phyloP scores from a whole-genome alignment of 2,329 filamentous ascomycete species.

The Aspergillus ruber region DNA sequence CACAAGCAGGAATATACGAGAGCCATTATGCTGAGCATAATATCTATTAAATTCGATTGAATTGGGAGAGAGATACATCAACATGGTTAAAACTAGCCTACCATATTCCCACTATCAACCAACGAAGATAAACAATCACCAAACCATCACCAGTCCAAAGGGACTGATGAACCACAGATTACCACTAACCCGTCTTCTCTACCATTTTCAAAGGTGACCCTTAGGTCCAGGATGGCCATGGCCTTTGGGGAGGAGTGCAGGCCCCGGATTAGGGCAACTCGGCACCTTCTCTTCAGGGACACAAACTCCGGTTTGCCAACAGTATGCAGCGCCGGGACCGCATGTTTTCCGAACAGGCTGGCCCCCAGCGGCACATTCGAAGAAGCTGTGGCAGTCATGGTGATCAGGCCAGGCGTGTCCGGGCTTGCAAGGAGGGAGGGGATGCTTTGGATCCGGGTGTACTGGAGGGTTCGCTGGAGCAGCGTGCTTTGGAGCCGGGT shows the following conservation, averaged over 20 bases:
- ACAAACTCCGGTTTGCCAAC: slow-evolving; percentile 3
- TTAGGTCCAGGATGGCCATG: neutral
- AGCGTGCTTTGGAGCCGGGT: too few relatives aligned
- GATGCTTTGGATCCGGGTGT: neutral
- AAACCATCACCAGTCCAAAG: neutral
- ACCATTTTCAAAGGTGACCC: neutral
- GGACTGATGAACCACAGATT: neutral
- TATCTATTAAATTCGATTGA: too few relatives aligned
- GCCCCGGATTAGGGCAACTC: slow-evolving; percentile 2
- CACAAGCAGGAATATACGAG: too few relatives aligned
- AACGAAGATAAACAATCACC: neutral
- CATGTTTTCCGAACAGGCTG: slow-evolving; percentile 6
- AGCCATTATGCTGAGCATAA: too few relatives aligned
- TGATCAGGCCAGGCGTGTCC: slow-evolving; percentile 5
- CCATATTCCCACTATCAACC: neutral
- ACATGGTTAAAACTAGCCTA: neutral
- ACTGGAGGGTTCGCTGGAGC: neutral
- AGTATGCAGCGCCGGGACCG: slow-evolving; percentile 7
- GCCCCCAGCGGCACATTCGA: slow-evolving; percentile 6
- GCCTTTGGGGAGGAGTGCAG: neutral
- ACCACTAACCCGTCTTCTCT: neutral
- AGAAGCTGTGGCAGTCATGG: slow-evolving; percentile 7
- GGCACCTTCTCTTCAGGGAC: slow-evolving; percentile 4
- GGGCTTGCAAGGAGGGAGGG: neutral
- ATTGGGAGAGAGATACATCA: too few relatives aligned